Base-by-base conservation (phyloP, 176 grass and related monocot genomes). In the maize (Zea mays) region DNA sequence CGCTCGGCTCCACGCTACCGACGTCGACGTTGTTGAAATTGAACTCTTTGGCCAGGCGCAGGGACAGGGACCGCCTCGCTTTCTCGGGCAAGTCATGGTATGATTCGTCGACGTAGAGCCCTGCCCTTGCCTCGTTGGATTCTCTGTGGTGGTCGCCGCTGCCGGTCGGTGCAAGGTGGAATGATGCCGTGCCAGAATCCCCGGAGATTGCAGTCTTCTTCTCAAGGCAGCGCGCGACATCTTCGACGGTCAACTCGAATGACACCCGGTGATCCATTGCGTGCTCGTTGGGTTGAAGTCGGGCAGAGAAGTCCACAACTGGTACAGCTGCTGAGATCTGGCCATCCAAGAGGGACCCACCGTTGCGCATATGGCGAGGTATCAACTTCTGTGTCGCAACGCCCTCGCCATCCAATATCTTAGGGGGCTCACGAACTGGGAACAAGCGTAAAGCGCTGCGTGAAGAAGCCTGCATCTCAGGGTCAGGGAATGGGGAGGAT, bases 201-300 rank as follows among this genome's bases (percentile, higher is more conserved):
- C 83, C 83, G 62, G 86, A 71, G 44, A 75, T 88, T 10, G 84
- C 85, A 1, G 83, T 91, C 56, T 92, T 95, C 89, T 90, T 95
- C 78, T 89, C 89, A 15, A 95, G 82, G 77, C 96, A 95, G 58
- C 96, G 87, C 17, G 87, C 88, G 0, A 99, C 89, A 37, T 99
- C 89, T 85, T 99, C 96, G 6, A 88, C 87, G 5, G 96, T 99
- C 67, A 95, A 56, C 69, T 99, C 96, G 43, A 95, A 99, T 3
- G 92, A 95, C 10, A 90, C 96, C 57, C 96, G 80, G 6, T 95
- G 90, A 88, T 90, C 92, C 83, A 92, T 89, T 15, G 79, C 80
- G 83, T 94, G 83, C 61, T 94, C 92, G 65, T 90, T 88, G 69
- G 74, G 90, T 42, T 90, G 88, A 7, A 85, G 81, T 11, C 83